Base-by-base conservation (phyloP, 805 yeast genomes). In the Suhomyces tanzawaensis region DNA sequence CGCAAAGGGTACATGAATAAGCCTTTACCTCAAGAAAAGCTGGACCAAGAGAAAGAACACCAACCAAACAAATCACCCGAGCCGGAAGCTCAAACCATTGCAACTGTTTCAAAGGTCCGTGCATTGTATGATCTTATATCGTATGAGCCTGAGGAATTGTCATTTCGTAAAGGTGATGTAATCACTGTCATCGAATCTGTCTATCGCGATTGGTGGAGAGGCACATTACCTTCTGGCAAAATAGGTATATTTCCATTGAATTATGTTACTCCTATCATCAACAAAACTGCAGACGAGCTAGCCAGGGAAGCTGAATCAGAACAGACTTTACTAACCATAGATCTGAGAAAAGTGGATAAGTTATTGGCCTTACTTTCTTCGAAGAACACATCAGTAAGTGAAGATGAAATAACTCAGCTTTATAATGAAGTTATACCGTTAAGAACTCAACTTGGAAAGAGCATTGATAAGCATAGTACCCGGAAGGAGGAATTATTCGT, bases 171-270 rank as follows among this genome's bases (percentile, higher is more conserved):
- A 52, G 97, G 96, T 28, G 98, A 91, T 55, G 70, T 87, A 11
- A 90, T 91, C 34, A 82, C 83, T 1, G 95, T 93, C 1, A 70
- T 90, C 24, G 98, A 90, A 51, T 74, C 83, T 12, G 95, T 85
- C 4, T 90, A 89, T 58, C 74, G 86, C 45, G 98, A 91, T 55
- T 91, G 99, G 99, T 86, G 96, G 83, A 75, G 87, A 48, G 99
- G 99, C 12, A 77, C 91, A 4, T 63, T 91, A 36, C 58, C 72
- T 3, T 72, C 76, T 38, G 96, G 96, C 1, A 74, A 73, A 38
- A 71, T 80, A 35, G 99, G 99, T 14, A 82, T 93, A 11, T 89
- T 91, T 61, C 99, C 99, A 0, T 74, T 86, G 41, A 91, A 91
- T 57, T 91, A 93, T 55, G 98, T 93, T 1, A 76, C 86, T 0